Conservation (phyloP, 2,329 filamentous ascomycete species). For the Ascochyta clinopodiicola region DNA sequence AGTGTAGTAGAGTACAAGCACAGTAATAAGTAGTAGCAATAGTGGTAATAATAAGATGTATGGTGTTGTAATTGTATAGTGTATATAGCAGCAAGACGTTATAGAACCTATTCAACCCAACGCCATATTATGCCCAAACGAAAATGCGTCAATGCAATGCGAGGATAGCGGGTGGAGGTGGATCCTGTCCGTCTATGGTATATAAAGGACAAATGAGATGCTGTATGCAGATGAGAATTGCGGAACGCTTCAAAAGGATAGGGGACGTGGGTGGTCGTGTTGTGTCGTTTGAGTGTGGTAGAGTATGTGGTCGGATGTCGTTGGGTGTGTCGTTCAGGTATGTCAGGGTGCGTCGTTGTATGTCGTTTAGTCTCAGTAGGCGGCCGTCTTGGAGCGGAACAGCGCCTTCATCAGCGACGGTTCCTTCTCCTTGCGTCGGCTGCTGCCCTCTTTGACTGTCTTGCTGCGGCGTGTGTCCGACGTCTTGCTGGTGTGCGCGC, state of each 20-base stretch:
- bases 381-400: slow-evolving; percentile 46
- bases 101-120: too few relatives aligned
- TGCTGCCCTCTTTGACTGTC: slow-evolving; percentile 33
- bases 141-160: slow-evolving; percentile 4
- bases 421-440: slow-evolving; percentile 51
- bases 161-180: slow-evolving; percentile 2
- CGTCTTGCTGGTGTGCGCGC: slow-evolving; percentile 36
- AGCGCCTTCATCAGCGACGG: slow-evolving; percentile 51
- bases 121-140: neutral
- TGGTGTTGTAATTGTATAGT: too few relatives aligned
- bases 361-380: slow-evolving; percentile 10
- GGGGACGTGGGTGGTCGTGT: neutral
- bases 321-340: neutral
- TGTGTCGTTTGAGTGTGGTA: neutral
- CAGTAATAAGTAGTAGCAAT: too few relatives aligned
- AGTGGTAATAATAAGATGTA: too few relatives aligned
- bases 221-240: slow-evolving; percentile 1
- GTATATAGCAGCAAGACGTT: too few relatives aligned
- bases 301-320: too few relatives aligned
- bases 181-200: slow-evolving; percentile 12
- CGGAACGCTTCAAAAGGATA: slow-evolving; percentile 7
- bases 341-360: too few relatives aligned
- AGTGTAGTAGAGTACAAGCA: too few relatives aligned
- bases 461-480: slow-evolving; percentile 29
- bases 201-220: slow-evolving; percentile 3